These are phyloP conservation scores for Fraxinus angustifolia DNA, from an alignment of 305 asterid species.

Conservation along the genomic window DNA sequence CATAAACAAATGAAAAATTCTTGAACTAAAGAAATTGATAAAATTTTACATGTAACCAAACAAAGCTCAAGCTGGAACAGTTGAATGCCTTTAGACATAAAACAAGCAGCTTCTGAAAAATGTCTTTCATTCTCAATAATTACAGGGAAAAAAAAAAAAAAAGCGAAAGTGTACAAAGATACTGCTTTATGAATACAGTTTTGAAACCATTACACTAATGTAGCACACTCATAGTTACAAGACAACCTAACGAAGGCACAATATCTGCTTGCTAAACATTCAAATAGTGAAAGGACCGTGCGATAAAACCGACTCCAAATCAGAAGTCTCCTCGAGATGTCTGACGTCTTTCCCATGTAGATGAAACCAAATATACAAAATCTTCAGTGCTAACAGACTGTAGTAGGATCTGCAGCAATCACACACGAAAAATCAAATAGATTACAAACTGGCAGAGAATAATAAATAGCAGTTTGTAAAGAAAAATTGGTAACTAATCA, in stretches of 20 bases:
- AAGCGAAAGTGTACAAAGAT: background rate
- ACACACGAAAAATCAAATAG: background rate
- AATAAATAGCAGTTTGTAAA: background rate
- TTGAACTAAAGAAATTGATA: background rate
- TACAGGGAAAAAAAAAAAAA: background rate
- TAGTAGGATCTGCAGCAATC: constrained; percentile 6
- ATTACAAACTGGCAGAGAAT: background rate
- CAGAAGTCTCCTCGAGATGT: background rate
- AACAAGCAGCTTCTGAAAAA: background rate
- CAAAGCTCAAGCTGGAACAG: background rate
- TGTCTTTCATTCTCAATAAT: background rate
- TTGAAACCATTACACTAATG: background rate
- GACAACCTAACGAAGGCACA: constrained; percentile 8
- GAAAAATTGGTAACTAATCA: background rate
- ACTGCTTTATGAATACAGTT: background rate
- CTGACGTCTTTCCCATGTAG: background rate
- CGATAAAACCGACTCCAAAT: background rate
- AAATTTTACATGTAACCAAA: background rate
- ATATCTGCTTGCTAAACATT: constrained; percentile 3
- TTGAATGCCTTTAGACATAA: background rate
- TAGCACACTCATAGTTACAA: background rate
- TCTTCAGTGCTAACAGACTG: background rate
- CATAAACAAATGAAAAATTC: background rate
- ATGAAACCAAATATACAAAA: background rate
- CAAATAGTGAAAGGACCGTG: background rate